Percentiles rank a stretch among this genome's conserved stretches.
phyloP scores from a whole-genome alignment of 2,329 filamentous ascomycete genomes.

The Botrytis medusae region DNA sequence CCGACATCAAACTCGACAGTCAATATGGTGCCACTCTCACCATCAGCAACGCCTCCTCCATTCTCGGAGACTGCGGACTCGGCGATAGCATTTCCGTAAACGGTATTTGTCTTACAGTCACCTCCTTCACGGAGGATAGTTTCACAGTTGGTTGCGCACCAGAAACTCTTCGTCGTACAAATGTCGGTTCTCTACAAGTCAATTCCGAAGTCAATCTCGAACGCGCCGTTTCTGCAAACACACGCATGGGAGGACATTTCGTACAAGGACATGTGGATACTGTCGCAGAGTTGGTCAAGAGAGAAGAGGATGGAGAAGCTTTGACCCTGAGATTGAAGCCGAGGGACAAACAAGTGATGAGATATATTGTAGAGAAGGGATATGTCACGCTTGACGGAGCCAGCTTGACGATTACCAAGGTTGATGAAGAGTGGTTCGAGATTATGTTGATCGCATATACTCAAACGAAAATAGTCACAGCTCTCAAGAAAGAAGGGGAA shows the following conservation, averaged over 20 bases:
- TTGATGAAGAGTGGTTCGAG: slow-evolving; percentile 84
- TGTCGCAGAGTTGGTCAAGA: slow-evolving; percentile 70
- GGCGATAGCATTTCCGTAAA: slow-evolving; percentile 96
- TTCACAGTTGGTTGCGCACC: slow-evolving; percentile 96
- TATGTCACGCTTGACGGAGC: slow-evolving; percentile 94
- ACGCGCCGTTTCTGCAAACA: slow-evolving; percentile 84
- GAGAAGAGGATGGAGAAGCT: slow-evolving; percentile 83
- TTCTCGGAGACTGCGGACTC: slow-evolving; percentile 79
- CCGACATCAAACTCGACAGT: slow-evolving; percentile 77
- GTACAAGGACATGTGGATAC: slow-evolving; percentile 98
- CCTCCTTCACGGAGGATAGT: slow-evolving; percentile 56
- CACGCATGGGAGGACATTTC: slow-evolving; percentile 97
- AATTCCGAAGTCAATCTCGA: slow-evolving; percentile 84
- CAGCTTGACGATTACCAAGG: slow-evolving; percentile 86
- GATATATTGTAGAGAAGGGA: slow-evolving; percentile 94
- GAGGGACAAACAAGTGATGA: slow-evolving; percentile 64
- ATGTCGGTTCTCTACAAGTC: slow-evolving; percentile 73
- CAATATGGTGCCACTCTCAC: slow-evolving; percentile 87
- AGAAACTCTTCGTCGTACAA: slow-evolving; percentile 92
- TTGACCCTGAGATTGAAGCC: slow-evolving; percentile 82
- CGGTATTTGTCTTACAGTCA: slow-evolving; percentile 93
- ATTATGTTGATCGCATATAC: slow-evolving; percentile 98
- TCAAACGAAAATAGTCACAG: slow-evolving; percentile 75
- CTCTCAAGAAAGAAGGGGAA: slow-evolving; percentile 41
- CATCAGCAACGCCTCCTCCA: slow-evolving; percentile 67